Conservation (phyloP, 176 grass and related monocot species). For the Oryza meridionalis region DNA sequence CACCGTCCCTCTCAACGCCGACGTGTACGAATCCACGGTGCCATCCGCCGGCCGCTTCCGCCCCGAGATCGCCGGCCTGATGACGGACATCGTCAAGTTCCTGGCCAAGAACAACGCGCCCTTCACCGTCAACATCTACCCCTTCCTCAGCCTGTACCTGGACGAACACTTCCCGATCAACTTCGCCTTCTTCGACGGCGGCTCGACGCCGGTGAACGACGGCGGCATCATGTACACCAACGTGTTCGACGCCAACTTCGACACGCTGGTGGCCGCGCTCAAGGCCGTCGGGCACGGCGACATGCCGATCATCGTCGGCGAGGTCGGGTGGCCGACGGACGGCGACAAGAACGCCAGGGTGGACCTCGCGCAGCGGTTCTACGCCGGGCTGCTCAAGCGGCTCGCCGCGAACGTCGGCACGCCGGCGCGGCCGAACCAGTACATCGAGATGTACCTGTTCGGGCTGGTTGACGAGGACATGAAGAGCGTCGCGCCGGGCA, state of each 20-base stretch:
- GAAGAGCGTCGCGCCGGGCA: slow-evolving; percentile 61
- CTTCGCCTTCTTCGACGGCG: slow-evolving; percentile 82
- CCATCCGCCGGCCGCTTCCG: slow-evolving; percentile 70
- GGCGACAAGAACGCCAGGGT: slow-evolving; percentile 66
- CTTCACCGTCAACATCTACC: slow-evolving; percentile 95
- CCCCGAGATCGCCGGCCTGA: slow-evolving; percentile 41
- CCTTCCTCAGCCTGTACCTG: slow-evolving; percentile 78
- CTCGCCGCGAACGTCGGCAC: slow-evolving; percentile 56
- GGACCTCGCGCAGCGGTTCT: slow-evolving; percentile 69
- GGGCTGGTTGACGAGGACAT: slow-evolving; percentile 69
- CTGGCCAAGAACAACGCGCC: slow-evolving; percentile 62
- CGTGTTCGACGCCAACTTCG: slow-evolving; percentile 89
- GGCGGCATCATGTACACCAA: slow-evolving; percentile 70
- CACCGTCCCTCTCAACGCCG: slow-evolving; percentile 72
- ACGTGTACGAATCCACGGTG: slow-evolving; percentile 66
- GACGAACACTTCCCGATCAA: slow-evolving; percentile 71
- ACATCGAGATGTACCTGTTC: slow-evolving; percentile 73
- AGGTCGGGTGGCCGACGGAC: slow-evolving; percentile 85
- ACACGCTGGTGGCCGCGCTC: slow-evolving; percentile 72
- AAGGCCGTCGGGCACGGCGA: slow-evolving; percentile 41
- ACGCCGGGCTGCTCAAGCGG: slow-evolving; percentile 57
- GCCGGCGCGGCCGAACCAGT: slow-evolving; percentile 56
- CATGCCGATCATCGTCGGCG: slow-evolving; percentile 64
- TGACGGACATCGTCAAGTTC: slow-evolving; percentile 76
- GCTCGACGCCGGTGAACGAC: slow-evolving; percentile 56